Base-by-base conservation (phyloP, 129 eudicot genomes). In the Saposhnikovia divaricata region DNA sequence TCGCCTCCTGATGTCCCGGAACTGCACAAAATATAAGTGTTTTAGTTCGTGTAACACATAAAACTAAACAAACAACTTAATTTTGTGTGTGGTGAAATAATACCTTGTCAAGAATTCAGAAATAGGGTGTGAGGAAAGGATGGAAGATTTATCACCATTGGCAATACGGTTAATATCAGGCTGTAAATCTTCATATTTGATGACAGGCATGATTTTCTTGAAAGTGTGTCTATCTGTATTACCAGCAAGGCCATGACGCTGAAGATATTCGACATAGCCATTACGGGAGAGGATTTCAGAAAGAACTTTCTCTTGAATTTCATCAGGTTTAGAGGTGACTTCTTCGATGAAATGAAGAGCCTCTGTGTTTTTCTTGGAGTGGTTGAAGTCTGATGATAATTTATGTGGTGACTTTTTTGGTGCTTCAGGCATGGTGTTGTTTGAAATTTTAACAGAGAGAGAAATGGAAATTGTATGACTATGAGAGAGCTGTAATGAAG, bases 1-100 rank as follows among this genome's bases (percentile, higher is more conserved):
- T 91, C 97, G 11, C 97, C 97, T 31, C 93, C 93, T 3, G 97
- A 91, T 48, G 97, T 91, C 81, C 97, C 97, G 37, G 97, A 91
- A 42, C 93, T 91, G 86, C 82, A 82, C 75, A 38, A 70, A n/a
- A 34, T 34, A 34, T 34, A 0, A 34, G 1, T 2, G 1, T 0
- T 34, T 34, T 34, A 34, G 37, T 34, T 34, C 37, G 37, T 2
- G 37, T 34, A 34, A 34, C 37, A 34, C 37, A 34, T 34, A 34
- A 34, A 34, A 34, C 37, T 34, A 34, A 34, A 1, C 37, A 34
- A 1, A 34, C 34, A 18, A 11, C 46, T 75, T 9, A 2, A n/a
- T 13, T n/a, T 7, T 61, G 1, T n/a, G 15, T 61, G 34, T 23
- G 31, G 28, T 61, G 69, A 25, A 61, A 9, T 61, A n/a, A 0